A percentile compares a stretch with the other conserved stretches of the same genome.
Evolutionary conservation across 208 protist genomes (phyloP).

Genomic region (Trypanosoma conorhini): DNA sequence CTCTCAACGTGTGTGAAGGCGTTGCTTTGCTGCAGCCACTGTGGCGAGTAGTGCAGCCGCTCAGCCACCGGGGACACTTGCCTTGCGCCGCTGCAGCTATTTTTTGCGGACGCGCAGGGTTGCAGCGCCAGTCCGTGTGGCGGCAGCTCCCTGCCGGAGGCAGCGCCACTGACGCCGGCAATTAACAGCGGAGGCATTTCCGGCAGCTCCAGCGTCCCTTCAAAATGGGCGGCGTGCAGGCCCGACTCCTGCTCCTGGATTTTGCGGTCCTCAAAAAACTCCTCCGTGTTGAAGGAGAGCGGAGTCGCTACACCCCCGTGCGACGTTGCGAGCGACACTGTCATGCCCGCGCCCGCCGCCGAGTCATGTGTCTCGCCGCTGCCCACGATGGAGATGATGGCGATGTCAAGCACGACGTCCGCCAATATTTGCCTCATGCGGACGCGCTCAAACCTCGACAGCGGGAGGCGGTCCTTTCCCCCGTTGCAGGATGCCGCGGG

Average conservation of each 20-base stretch:
- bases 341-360: neutral
- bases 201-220: neutral
- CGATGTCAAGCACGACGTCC: slow-evolving; percentile 54
- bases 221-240: neutral
- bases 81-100: neutral
- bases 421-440: slow-evolving; percentile 58
- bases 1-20: slow-evolving; percentile 14
- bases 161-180: neutral
- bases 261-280: neutral
- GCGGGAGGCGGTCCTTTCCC: slow-evolving; percentile 10
- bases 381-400: slow-evolving; percentile 26
- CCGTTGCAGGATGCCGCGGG: neutral
- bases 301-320: neutral
- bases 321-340: slow-evolving; percentile 4
- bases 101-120: neutral
- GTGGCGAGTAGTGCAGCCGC: neutral
- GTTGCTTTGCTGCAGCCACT: slow-evolving; percentile 2
- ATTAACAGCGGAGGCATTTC: neutral
- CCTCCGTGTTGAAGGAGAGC: slow-evolving; percentile 1
- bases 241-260: neutral
- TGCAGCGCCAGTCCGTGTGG: neutral
- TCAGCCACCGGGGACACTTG: slow-evolving; percentile 3
- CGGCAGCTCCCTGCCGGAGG: neutral
- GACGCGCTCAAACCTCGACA: slow-evolving; percentile 60
- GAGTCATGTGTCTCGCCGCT: slow-evolving; percentile 22